Evolutionary conservation across 192 early-diverging fungal species (phyloP).

Genomic region (Dispira simplex): DNA sequence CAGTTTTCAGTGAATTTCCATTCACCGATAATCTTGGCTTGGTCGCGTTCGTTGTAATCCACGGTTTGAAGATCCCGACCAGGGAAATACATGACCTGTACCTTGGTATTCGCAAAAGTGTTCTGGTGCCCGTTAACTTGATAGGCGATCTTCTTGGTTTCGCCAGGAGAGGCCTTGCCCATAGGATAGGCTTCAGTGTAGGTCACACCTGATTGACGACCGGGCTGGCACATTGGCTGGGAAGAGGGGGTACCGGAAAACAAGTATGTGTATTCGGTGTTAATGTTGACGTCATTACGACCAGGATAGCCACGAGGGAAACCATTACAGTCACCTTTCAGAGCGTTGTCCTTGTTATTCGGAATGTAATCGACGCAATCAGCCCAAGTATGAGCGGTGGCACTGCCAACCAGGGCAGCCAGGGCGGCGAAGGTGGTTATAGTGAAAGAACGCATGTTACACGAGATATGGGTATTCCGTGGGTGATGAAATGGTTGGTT

Average conservation of each 20-base stretch:
- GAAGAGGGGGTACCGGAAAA: conserved; percentile 19
- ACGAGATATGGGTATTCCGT: not conserved
- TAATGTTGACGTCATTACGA: conserved; percentile 24
- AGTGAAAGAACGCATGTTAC: not conserved
- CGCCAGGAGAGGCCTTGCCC: conserved; percentile 28
- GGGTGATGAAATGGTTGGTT: too few species aligned
- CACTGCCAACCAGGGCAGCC: not conserved
- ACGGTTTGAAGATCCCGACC: conserved; percentile 15
- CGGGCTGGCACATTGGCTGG: conserved; percentile 31
- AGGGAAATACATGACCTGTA: conserved; percentile 23
- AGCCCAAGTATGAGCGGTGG: conserved; percentile 6
- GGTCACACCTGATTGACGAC: conserved; percentile 16
- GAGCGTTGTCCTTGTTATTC: too few species aligned
- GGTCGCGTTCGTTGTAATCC: conserved; percentile 17
- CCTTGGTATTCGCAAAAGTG: conserved; percentile 17
- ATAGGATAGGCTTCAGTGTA: conserved; percentile 27
- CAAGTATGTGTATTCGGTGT: conserved; percentile 34
- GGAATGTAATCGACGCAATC: not conserved
- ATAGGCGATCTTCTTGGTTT: conserved; percentile 32
- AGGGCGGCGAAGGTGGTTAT: not conserved
- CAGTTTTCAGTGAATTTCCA: conserved; percentile 30
- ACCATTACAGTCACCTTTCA: conserved; percentile 20
- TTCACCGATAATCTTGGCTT: conserved; percentile 18
- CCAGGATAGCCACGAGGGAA: conserved; percentile 35
- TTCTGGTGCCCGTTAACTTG: conserved; percentile 39